Percentiles rank a stretch among this genome's conserved stretches.
phyloP scores from a whole-genome alignment of 306 rosid species.

The Quercus rubra region DNA sequence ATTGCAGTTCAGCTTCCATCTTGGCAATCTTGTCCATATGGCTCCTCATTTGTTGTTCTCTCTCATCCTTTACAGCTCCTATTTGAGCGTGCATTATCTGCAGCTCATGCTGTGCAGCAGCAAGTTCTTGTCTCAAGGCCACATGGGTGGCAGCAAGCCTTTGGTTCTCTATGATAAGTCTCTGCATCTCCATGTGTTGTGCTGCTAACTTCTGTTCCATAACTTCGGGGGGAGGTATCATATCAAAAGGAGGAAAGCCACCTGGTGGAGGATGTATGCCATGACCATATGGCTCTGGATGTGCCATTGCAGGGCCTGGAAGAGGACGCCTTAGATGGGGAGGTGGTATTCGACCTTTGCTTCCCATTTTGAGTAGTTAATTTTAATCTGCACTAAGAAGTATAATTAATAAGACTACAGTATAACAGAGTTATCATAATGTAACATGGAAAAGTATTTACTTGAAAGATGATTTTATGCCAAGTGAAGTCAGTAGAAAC shows the following conservation, averaged over 20 bases:
- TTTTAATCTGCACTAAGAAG: slow-evolving; percentile 1
- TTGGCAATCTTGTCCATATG: slow-evolving; percentile 61
- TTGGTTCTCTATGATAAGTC: slow-evolving; percentile 76
- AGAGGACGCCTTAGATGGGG: slow-evolving; percentile 56
- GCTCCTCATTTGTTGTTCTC: slow-evolving; percentile 69
- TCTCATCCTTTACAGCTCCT: slow-evolving; percentile 65
- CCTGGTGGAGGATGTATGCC: slow-evolving; percentile 47
- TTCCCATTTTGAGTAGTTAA: slow-evolving; percentile 48
- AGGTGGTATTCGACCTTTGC: slow-evolving; percentile 87
- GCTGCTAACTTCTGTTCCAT: slow-evolving; percentile 92
- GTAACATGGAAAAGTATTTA: not conserved
- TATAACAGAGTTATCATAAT: not conserved
- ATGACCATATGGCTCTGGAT: slow-evolving; percentile 45
- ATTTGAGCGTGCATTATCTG: slow-evolving; percentile 75
- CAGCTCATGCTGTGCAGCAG: slow-evolving; percentile 80
- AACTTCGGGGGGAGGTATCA: slow-evolving; percentile 73
- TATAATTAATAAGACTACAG: not conserved
- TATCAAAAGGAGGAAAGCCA: slow-evolving; percentile 53
- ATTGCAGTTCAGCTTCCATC: slow-evolving; percentile 69
- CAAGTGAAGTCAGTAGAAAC: not conserved
- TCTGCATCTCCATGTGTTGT: slow-evolving; percentile 90
- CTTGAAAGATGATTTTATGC: not conserved
- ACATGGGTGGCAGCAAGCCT: slow-evolving; percentile 80
- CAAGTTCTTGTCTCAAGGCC: slow-evolving; percentile 77
- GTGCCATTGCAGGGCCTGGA: slow-evolving; percentile 53